These are phyloP conservation scores for Leptoxyphium fumago DNA, from an alignment of 2,329 filamentous ascomycete species.

Conservation along the genomic window DNA sequence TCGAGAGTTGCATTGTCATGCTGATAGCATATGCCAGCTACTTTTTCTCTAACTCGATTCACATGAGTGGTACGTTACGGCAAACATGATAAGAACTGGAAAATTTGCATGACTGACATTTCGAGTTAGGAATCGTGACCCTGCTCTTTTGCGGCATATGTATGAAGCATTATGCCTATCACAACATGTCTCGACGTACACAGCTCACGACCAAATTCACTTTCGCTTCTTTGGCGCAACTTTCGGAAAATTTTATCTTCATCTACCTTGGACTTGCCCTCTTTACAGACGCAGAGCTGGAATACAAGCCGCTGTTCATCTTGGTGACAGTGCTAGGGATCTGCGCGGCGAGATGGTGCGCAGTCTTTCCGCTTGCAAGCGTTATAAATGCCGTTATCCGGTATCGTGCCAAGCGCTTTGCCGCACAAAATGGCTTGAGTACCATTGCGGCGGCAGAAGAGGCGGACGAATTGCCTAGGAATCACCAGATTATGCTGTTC, in stretches of 20 bases:
- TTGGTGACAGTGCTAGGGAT: conserved; percentile 85
- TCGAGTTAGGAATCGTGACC: conserved; percentile 67
- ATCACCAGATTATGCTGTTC: conserved; percentile 99
- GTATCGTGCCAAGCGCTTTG: conserved; percentile 56
- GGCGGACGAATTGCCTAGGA: conserved; percentile 78
- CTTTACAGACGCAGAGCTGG: conserved; percentile 76
- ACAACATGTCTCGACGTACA: conserved; percentile 97
- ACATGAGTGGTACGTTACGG: conserved; percentile 68
- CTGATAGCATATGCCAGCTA: conserved; percentile 93
- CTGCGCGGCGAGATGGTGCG: conserved; percentile 79
- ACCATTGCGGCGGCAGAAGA: conserved; percentile 50
- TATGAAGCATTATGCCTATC: conserved; percentile 96
- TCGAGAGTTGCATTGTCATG: conserved; percentile 87
- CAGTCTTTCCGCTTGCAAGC: conserved; percentile 82
- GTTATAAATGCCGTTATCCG: conserved; percentile 87
- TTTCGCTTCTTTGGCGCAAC: conserved; percentile 84
- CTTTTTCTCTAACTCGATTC: conserved; percentile 90
- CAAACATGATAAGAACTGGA: background rate
- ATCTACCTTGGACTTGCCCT: conserved; percentile 92
- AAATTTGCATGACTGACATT: background rate
- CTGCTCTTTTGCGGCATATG: conserved; percentile 96
- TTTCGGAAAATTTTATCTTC: conserved; percentile 99
- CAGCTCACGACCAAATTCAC: conserved; percentile 97
- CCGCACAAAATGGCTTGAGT: background rate
- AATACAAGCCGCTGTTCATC: conserved; percentile 90